Conservation (phyloP, 495 filamentous ascomycete genomes). For the Paragyromitra xinjiangensis region DNA sequence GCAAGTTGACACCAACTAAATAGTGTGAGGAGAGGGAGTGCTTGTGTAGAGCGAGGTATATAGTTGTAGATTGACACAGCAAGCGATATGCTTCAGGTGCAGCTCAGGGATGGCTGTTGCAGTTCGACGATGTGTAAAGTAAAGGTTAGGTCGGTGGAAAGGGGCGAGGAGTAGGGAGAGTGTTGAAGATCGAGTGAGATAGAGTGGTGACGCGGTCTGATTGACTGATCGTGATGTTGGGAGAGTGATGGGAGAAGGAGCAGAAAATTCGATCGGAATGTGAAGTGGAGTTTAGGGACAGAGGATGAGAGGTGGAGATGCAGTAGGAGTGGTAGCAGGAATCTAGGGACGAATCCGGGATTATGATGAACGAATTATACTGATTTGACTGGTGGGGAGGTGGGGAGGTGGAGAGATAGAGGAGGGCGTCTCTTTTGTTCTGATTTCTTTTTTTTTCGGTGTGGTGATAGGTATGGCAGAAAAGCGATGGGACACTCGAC, state of each 20-base stretch:
- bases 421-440: constrained; percentile 37
- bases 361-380: constrained; percentile 33
- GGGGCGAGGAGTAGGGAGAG: constrained; percentile 37
- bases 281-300: constrained; percentile 41
- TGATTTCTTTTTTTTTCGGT: constrained; percentile 31
- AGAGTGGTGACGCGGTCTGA: constrained; percentile 41
- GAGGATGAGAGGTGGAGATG: constrained; percentile 34
- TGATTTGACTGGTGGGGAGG: constrained; percentile 36
- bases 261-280: constrained; percentile 37
- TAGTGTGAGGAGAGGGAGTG: constrained; percentile 27
- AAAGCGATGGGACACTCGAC: constrained; percentile 50
- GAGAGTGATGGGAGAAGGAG: constrained; percentile 34
- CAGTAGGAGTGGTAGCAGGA: constrained; percentile 21
- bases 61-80: constrained; percentile 29
- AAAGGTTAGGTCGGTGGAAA: constrained; percentile 37
- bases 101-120: constrained; percentile 27
- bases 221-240: constrained; percentile 38
- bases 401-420: constrained; percentile 27
- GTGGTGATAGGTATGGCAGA: constrained; percentile 38
- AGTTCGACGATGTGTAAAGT: constrained; percentile 22
- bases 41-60: constrained; percentile 18
- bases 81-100: constrained; percentile 24
- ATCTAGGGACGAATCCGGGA: constrained; percentile 31
- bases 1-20: constrained; percentile 42
- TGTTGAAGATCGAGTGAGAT: constrained; percentile 33